These are phyloP conservation scores for Exophiala aquamarina DNA, from an alignment of 2,329 filamentous ascomycete species.

Conservation along the genomic window DNA sequence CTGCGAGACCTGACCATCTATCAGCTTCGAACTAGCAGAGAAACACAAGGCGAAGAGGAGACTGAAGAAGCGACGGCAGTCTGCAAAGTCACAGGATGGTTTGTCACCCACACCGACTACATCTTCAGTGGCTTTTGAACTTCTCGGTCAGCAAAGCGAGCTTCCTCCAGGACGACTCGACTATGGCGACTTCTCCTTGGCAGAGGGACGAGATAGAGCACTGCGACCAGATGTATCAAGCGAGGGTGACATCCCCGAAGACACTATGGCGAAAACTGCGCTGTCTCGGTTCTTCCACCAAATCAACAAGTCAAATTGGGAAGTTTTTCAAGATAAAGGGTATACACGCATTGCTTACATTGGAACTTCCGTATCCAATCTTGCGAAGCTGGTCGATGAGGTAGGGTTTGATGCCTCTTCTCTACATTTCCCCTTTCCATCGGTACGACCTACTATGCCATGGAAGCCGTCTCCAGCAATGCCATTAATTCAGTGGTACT, in stretches of 20 bases:
- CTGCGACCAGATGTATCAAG: neutral
- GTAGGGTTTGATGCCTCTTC: neutral
- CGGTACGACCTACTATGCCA: slow-evolving; percentile 3
- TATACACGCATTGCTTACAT: slow-evolving; percentile 8
- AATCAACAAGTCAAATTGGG: slow-evolving; percentile 7
- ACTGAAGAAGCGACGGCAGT: neutral
- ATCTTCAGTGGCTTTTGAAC: too few relatives aligned
- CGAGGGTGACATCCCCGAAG: neutral
- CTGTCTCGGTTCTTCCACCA: slow-evolving; percentile 7
- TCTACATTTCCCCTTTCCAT: slow-evolving; percentile 7
- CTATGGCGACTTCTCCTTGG: neutral
- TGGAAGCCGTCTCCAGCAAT: neutral
- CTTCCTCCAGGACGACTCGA: neutral
- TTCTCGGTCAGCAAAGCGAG: too few relatives aligned
- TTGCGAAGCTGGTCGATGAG: slow-evolving; percentile 4
- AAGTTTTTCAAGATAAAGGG: slow-evolving; percentile 6
- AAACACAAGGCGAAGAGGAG: neutral
- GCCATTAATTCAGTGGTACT: neutral
- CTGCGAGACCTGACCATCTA: neutral
- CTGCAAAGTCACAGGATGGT: too few relatives aligned
- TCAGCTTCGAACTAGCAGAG: neutral
- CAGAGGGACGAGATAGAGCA: neutral
- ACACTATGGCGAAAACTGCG: slow-evolving; percentile 2
- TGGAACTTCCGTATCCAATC: slow-evolving; percentile 8
- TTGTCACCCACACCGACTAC: too few relatives aligned